These are phyloP conservation scores for Metarhizium humberi DNA, from an alignment of 2,329 filamentous ascomycete genomes.

Conservation along the genomic window DNA sequence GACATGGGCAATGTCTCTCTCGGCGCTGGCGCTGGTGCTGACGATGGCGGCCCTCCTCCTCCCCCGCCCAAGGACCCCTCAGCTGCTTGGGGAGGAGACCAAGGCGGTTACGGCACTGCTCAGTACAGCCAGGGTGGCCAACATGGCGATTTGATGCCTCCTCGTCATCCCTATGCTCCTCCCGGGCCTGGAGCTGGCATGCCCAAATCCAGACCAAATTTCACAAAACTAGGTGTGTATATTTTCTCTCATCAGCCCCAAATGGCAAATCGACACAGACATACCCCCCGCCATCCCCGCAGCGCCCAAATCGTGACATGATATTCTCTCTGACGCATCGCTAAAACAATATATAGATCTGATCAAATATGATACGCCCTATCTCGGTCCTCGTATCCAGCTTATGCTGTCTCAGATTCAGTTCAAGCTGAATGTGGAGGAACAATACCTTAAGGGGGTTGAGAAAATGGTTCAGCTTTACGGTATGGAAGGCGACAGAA, in stretches of 20 bases:
- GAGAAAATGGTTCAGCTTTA: conserved; percentile 99
- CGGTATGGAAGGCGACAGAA: conserved; percentile 92
- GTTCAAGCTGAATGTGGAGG: conserved; percentile 97
- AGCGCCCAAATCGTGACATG: not conserved
- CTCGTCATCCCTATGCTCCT: conserved; percentile 68
- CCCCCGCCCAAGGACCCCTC: conserved; percentile 64
- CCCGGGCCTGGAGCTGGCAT: conserved; percentile 53
- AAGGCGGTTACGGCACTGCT: conserved; percentile 50
- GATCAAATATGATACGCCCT: conserved; percentile 95
- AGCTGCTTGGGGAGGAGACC: conserved; percentile 36
- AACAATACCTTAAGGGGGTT: conserved; percentile 97
- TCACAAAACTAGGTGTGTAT: conserved; percentile 81
- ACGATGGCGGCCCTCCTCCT: conserved; percentile 42
- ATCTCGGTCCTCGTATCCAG: conserved; percentile 94
- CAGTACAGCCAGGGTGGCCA: conserved; percentile 51
- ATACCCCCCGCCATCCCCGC: too few relatives aligned
- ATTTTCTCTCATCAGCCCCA: not conserved
- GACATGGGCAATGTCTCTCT: conserved; percentile 60
- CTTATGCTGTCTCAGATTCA: conserved; percentile 98
- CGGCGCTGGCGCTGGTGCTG: conserved; percentile 27
- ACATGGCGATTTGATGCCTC: conserved; percentile 68
- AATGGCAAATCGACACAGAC: not conserved
- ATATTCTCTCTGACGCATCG: not conserved
- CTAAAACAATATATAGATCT: conserved; percentile 51
- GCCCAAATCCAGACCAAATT: conserved; percentile 76